Base-by-base conservation (phyloP, 805 yeast genomes). In the Starmerella apis region DNA sequence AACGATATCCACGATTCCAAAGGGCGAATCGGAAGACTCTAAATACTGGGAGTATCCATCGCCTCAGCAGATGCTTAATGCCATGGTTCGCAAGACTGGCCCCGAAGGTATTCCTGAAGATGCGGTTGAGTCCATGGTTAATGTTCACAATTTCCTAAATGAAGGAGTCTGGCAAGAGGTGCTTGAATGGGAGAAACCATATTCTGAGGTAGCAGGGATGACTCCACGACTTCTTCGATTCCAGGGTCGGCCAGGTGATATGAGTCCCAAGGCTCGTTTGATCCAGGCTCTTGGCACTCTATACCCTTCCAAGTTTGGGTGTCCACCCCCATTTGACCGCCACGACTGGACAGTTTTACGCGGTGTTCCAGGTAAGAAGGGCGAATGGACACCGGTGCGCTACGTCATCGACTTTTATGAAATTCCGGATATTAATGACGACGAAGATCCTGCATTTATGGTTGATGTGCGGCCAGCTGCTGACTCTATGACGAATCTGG, bases 1-100 rank as follows among this genome's bases (percentile, higher is more conserved):
- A 59, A 83, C 94, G 1, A 66, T 80, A 33, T 86, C 95, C 14
- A 69, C 86, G 1, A 92, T 92, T 47, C 98, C 98, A 19, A 76
- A 86, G 55, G 97, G 97, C 25, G 76, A 86, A 55, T 97, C 97
- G 24, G 76, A 71, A 25, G 63, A 70, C 9, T 79, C 78, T 53
- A 94, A 94, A 1, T 78, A 81, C 43, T 92, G 99, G 99, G 98
- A 92, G 68, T 92, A 92, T 64, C 99, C 99, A 1, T 86, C 96
- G 2, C 98, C 99, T 0, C 98, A 92, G 68, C 99, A 92, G 65
- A 92, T 92, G 99, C 80, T 87, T 57, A 88, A 90, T 62, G 99
- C 99, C 11, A 90, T 92, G 97, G 70, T 87, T 24, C 79, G 90
- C 56, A 92, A 92, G 69, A 95, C 96, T 19, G 90, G 92, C 61